Conservation (phyloP, 2,329 filamentous ascomycete species). For the Aspergillus piperis region DNA sequence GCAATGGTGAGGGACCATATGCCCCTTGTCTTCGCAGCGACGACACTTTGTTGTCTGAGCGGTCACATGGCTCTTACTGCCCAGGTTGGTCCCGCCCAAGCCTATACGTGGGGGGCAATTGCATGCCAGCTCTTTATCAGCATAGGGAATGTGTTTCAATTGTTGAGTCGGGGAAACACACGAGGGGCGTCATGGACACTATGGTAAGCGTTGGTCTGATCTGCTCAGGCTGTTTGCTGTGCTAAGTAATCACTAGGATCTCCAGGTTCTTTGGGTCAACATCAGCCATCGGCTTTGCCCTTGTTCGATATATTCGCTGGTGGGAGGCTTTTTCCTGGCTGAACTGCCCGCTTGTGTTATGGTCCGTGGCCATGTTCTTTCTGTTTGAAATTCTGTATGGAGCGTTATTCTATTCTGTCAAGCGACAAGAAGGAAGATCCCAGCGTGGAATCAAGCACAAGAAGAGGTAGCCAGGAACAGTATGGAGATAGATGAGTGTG, state of each 20-base stretch:
- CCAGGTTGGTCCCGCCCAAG: conserved; percentile 14
- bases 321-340: conserved; percentile 15
- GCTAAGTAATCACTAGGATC: conserved; percentile 10
- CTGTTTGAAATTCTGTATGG: conserved; percentile 14
- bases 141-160: conserved; percentile 15
- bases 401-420: conserved; percentile 11
- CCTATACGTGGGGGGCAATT: conserved; percentile 16
- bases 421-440: conserved; percentile 1
- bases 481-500: neutral
- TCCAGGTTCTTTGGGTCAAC: conserved; percentile 16
- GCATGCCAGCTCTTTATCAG: conserved; percentile 17
- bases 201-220: conserved; percentile 11
- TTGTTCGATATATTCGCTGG: conserved; percentile 16
- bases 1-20: conserved; percentile 19
- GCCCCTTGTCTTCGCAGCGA: conserved; percentile 11
- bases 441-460: conserved; percentile 1
- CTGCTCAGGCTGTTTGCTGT: neutral
- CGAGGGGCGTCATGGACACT: conserved; percentile 20
- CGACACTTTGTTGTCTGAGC: conserved; percentile 6
- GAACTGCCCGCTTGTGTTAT: conserved; percentile 15
- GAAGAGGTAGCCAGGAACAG: neutral
- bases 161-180: conserved; percentile 18
- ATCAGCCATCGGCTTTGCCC: conserved; percentile 12
- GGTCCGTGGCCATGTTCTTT: conserved; percentile 13
- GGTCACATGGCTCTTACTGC: conserved; percentile 10